These are phyloP conservation scores for Pilobolus umbonatus DNA, from an alignment of 192 early-diverging fungal genomes.

Conservation along the genomic window DNA sequence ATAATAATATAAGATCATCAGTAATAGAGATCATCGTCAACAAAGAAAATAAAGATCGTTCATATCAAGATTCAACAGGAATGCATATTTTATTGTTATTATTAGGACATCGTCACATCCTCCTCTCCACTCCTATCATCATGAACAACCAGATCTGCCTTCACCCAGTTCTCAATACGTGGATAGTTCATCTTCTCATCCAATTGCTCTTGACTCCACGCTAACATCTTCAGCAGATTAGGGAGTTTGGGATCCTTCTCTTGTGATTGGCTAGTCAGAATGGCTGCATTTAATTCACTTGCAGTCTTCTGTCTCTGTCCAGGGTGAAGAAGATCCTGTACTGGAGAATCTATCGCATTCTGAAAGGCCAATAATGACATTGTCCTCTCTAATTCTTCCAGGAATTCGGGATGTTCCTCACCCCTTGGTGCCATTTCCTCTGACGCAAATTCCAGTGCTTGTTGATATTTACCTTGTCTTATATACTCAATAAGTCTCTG, in stretches of 20 bases:
- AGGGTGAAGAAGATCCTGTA: slow-evolving; percentile 83
- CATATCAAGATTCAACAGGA: no score
- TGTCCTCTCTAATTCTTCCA: slow-evolving; percentile 90
- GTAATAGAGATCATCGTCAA: no score
- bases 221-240: slow-evolving; percentile 82
- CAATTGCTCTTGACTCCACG: slow-evolving; percentile 90
- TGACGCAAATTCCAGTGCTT: slow-evolving; percentile 93
- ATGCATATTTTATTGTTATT: neutral
- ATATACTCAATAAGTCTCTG: slow-evolving; percentile 97
- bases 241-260: slow-evolving; percentile 95
- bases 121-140: slow-evolving; percentile 8
- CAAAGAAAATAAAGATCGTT: no score
- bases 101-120: slow-evolving; percentile 4
- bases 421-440: slow-evolving; percentile 97
- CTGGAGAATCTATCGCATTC: slow-evolving; percentile 59
- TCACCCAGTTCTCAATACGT: slow-evolving; percentile 79
- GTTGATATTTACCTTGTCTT: slow-evolving; percentile 67
- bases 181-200: slow-evolving; percentile 83
- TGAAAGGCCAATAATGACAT: slow-evolving; percentile 98
- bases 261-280: slow-evolving; percentile 85
- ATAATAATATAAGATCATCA: no score
- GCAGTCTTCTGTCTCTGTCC: slow-evolving; percentile 90
- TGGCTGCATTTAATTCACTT: slow-evolving; percentile 89
- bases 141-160: slow-evolving; percentile 60
- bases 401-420: slow-evolving; percentile 95